Evolutionary conservation across 768 basidiomycete genomes (phyloP).

Genomic region (Symmetrospora coprosmae): DNA sequence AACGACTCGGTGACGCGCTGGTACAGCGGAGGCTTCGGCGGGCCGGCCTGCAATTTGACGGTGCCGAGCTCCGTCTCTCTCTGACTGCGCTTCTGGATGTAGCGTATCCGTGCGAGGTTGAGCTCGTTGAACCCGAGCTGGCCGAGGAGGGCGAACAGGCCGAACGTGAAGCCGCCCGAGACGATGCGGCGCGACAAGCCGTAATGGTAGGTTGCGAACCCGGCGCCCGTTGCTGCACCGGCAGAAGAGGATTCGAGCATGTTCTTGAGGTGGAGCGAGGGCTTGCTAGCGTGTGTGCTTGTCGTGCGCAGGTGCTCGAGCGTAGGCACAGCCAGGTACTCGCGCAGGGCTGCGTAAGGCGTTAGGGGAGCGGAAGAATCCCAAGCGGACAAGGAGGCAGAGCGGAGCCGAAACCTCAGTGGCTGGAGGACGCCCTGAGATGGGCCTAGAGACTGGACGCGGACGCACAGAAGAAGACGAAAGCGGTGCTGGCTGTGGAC

Average conservation of each 20-base stretch:
- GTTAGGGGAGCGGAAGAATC: neutral
- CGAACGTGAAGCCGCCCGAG: constrained; percentile 27
- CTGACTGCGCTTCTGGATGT: neutral
- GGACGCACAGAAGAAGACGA: constrained; percentile 32
- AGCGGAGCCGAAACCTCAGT: too few species aligned
- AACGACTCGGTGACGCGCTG: constrained; percentile 1
- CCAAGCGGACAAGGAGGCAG: too few species aligned
- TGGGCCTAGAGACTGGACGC: too few species aligned
- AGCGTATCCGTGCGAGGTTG: constrained; percentile 22
- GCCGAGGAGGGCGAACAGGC: constrained; percentile 22
- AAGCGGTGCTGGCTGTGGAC: constrained; percentile 26
- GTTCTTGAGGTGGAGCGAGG: constrained; percentile 13
- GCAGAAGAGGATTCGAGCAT: constrained; percentile 8
- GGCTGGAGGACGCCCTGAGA: too few species aligned
- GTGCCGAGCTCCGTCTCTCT: neutral
- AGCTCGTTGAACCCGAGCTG: constrained; percentile 29
- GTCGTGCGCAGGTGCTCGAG: constrained; percentile 16
- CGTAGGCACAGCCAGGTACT: neutral
- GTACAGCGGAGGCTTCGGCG: neutral
- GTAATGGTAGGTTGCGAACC: constrained; percentile 1
- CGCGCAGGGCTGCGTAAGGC: neutral
- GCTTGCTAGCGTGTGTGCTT: constrained; percentile 11
- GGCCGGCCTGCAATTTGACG: neutral
- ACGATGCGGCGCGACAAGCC: neutral
- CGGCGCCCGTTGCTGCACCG: constrained; percentile 4